These are phyloP conservation scores for Alternaria sp. DNA, from an alignment of 2,329 filamentous ascomycete species.

Conservation along the genomic window DNA sequence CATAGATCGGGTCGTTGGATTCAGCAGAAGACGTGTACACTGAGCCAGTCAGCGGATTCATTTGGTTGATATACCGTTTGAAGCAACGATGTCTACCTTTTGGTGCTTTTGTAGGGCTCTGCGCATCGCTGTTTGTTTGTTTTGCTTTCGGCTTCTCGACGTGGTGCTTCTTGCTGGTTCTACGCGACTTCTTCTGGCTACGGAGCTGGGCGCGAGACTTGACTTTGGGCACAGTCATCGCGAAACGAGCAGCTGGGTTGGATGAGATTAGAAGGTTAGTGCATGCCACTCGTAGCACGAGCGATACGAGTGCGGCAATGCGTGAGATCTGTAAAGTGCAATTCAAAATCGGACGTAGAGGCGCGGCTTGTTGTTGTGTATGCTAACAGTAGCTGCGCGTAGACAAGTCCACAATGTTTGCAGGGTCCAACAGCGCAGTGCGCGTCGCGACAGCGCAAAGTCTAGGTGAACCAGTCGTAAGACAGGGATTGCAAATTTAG, in stretches of 20 bases:
- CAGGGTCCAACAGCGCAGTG: background rate
- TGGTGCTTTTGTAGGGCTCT: background rate
- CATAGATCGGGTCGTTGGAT: background rate
- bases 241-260: background rate
- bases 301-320: background rate
- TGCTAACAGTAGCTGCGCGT: background rate
- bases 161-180: background rate
- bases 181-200: background rate
- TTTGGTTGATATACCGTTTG: background rate
- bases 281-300: background rate
- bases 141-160: background rate
- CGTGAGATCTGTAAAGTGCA: background rate
- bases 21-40: background rate
- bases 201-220: constrained; percentile 2
- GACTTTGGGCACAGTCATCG: constrained; percentile 1
- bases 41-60: constrained; percentile 2
- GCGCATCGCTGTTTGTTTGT: background rate
- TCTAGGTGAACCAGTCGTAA: background rate
- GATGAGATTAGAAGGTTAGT: background rate
- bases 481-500: background rate
- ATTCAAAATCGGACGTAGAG: background rate
- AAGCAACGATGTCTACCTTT: background rate
- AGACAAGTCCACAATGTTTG: background rate
- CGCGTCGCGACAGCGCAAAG: background rate
- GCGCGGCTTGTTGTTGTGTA: background rate